phyloP scores from a whole-genome alignment of 2,329 filamentous ascomycete genomes.

The Cucurbitaria berberidis region DNA sequence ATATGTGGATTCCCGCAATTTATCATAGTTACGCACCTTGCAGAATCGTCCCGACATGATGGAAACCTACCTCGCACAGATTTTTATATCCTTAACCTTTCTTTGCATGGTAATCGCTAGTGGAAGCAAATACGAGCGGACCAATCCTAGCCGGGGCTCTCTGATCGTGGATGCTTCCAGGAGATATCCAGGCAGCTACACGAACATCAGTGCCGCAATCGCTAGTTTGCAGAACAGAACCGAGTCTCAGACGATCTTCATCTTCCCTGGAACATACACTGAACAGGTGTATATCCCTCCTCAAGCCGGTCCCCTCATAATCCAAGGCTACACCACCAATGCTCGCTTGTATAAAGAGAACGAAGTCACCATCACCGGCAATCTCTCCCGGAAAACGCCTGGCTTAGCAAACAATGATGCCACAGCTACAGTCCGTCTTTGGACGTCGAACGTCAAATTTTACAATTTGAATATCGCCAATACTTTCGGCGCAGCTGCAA shows the following conservation, averaged over 20 bases:
- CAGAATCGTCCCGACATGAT: neutral
- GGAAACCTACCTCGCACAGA: neutral
- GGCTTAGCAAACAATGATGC: constrained; percentile 54
- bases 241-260: constrained; percentile 57
- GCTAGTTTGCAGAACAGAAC: constrained; percentile 16
- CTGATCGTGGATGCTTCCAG: constrained; percentile 25
- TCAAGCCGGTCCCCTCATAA: constrained; percentile 56
- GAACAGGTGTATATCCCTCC: constrained; percentile 62
- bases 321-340: constrained; percentile 64
- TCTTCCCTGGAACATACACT: constrained; percentile 62
- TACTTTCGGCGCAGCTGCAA: constrained; percentile 22
- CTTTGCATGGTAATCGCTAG: neutral
- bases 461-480: constrained; percentile 67
- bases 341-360: constrained; percentile 59
- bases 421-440: constrained; percentile 55
- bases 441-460: constrained; percentile 58
- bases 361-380: constrained; percentile 59
- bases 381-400: constrained; percentile 43
- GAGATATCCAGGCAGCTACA: constrained; percentile 18
- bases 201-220: constrained; percentile 24
- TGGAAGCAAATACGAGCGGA: constrained; percentile 15
- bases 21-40: neutral
- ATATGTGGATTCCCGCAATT: neutral
- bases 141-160: constrained; percentile 16
- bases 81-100: neutral